A percentile compares a stretch with the other conserved stretches of the same genome.
phyloP scores from a whole-genome alignment of 1,284 basidiomycete genomes.

The Boletellus deceptivus region DNA sequence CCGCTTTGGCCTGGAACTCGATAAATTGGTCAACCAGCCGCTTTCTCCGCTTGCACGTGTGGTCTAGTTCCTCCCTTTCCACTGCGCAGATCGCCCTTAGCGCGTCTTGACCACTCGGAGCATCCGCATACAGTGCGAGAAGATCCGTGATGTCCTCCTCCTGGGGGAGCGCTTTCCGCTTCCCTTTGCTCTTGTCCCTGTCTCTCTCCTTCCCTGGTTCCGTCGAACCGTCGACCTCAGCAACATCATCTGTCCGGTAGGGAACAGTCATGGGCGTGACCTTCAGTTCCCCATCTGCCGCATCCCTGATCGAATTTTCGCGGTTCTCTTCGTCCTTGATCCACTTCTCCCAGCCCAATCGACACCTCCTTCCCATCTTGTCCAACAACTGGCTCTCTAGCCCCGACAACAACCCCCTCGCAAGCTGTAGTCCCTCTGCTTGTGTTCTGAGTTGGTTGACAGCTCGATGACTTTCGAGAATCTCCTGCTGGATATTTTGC shows the following conservation, averaged over 20 bases:
- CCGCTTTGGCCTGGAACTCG: conserved; percentile 81
- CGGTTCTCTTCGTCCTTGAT: conserved; percentile 79
- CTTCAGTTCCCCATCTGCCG: conserved; percentile 51
- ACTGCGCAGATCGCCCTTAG: conserved; percentile 59
- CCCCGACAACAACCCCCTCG: conserved; percentile 57
- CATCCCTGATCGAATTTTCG: conserved; percentile 62
- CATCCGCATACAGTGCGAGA: conserved; percentile 50
- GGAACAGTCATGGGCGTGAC: conserved; percentile 43
- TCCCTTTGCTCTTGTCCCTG: conserved; percentile 43
- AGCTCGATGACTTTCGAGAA: conserved; percentile 81
- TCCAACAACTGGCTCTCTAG: conserved; percentile 67
- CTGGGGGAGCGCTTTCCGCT: conserved; percentile 46
- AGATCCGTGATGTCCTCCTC: conserved; percentile 66
- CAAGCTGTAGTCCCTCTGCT: conserved; percentile 66
- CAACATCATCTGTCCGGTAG: conserved; percentile 45
- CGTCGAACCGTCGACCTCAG: conserved; percentile 28
- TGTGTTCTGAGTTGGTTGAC: conserved; percentile 71
- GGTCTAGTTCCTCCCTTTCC: conserved; percentile 62
- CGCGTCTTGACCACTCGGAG: conserved; percentile 57
- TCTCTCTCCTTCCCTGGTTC: conserved; percentile 27
- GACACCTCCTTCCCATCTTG: conserved; percentile 80
- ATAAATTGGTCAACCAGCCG: conserved; percentile 74
- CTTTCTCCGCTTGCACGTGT: conserved; percentile 65
- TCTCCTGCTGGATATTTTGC: conserved; percentile 88
- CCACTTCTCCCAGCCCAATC: conserved; percentile 92